Evolutionary conservation across 2,329 filamentous ascomycete species (phyloP).

Genomic region (Coniochaeta sp.): DNA sequence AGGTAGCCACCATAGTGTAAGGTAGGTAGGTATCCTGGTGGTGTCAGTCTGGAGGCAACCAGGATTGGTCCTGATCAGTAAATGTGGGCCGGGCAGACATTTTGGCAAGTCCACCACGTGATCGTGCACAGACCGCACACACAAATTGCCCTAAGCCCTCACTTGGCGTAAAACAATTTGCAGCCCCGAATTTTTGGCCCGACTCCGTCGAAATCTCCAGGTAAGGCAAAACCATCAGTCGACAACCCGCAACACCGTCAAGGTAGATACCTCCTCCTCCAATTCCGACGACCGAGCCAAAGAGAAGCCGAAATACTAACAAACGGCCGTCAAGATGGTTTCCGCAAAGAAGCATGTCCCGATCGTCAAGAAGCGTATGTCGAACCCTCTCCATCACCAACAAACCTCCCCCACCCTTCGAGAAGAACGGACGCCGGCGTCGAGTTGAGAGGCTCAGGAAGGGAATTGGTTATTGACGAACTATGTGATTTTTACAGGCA

Average conservation of each 20-base stretch:
- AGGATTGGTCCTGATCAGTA: neutral
- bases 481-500: conserved; percentile 51
- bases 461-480: conserved; percentile 27
- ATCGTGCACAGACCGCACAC: neutral
- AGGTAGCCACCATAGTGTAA: no score
- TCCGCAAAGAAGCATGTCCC: conserved; percentile 98
- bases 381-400: conserved; percentile 9
- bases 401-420: conserved; percentile 7
- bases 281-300: neutral
- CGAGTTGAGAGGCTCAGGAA: conserved; percentile 3
- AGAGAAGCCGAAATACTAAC: conserved; percentile 20
- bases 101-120: neutral
- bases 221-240: conserved; percentile 2
- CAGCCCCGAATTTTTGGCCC: conserved; percentile 1
- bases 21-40: no score
- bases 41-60: no score
- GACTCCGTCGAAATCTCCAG: neutral
- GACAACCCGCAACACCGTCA: conserved; percentile 1
- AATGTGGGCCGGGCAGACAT: neutral
- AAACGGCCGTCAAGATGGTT: conserved; percentile 61
- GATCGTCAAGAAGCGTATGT: conserved; percentile 99
- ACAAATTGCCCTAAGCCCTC: conserved; percentile 3
- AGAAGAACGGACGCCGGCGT: conserved; percentile 7
- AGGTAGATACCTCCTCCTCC: neutral
- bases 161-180: conserved; percentile 2